phyloP scores from a whole-genome alignment of 2,329 filamentous ascomycete species.

The Chaetomiaceae sp. region DNA sequence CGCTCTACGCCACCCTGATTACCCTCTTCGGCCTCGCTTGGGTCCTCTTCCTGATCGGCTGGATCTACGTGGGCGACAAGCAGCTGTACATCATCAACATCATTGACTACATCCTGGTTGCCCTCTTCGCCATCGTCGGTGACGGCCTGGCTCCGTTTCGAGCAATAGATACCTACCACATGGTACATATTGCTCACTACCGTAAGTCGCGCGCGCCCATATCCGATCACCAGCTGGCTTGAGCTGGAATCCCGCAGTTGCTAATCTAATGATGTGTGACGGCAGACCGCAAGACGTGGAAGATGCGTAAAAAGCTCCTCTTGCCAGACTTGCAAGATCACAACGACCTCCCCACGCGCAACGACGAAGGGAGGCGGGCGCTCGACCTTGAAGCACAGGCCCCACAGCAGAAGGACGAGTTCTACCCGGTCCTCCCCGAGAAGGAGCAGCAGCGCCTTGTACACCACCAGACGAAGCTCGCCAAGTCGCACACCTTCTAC shows the following conservation, averaged over 20 bases:
- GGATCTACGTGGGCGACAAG: conserved; percentile 73
- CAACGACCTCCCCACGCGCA: conserved; percentile 55
- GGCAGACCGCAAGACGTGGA: conserved; percentile 51
- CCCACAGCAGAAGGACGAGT: conserved; percentile 37
- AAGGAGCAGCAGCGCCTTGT: conserved; percentile 63
- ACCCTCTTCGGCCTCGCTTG: conserved; percentile 80
- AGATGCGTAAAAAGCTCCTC: conserved; percentile 53
- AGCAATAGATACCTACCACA: conserved; percentile 77
- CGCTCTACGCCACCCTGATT: conserved; percentile 74
- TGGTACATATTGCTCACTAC: conserved; percentile 75
- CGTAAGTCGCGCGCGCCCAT: too few species aligned
- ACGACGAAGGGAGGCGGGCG: not conserved
- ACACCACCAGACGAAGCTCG: conserved; percentile 73
- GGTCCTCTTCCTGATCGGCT: conserved; percentile 87
- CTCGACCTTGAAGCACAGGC: conserved; percentile 38
- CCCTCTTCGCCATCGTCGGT: conserved; percentile 63
- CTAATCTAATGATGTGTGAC: too few species aligned
- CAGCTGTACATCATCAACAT: conserved; percentile 65
- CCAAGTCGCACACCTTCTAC: conserved; percentile 82
- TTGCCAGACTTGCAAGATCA: conserved; percentile 60
- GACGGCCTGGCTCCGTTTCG: conserved; percentile 70
- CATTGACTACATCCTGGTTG: conserved; percentile 65
- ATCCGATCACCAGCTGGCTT: too few species aligned
- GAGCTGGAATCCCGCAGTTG: too few species aligned
- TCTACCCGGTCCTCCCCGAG: conserved; percentile 53